A percentile compares a stretch with the other conserved stretches of the same genome.
Conservation (phyloP, 108 stramenopile species). For the Pseudonitzschia pungens region DNA sequence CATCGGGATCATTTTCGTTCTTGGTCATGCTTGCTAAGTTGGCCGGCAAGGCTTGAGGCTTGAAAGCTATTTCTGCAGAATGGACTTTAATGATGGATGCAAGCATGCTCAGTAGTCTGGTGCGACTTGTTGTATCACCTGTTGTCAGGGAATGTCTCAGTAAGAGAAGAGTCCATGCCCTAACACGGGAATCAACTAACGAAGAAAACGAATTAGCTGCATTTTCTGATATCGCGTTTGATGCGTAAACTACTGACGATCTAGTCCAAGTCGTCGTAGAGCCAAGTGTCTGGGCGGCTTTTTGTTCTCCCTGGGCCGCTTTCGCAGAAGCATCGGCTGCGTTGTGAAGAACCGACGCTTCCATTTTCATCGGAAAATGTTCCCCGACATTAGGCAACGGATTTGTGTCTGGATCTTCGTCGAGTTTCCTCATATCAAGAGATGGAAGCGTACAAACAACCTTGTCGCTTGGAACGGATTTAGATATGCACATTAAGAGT, state of each 20-base stretch:
- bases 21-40: slow-evolving; percentile 33
- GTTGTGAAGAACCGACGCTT: slow-evolving; percentile 39
- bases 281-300: slow-evolving; percentile 37
- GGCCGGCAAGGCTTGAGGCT: slow-evolving; percentile 43
- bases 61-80: slow-evolving; percentile 35
- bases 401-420: slow-evolving; percentile 23
- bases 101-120: slow-evolving; percentile 49
- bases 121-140: slow-evolving; percentile 50
- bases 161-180: slow-evolving; percentile 60
- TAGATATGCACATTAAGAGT: slow-evolving; percentile 32
- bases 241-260: slow-evolving; percentile 50
- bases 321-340: slow-evolving; percentile 36
- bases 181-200: slow-evolving; percentile 52
- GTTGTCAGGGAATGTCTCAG: slow-evolving; percentile 59
- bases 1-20: slow-evolving; percentile 37
- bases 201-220: slow-evolving; percentile 50
- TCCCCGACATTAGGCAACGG: slow-evolving; percentile 45
- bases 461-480: slow-evolving; percentile 28
- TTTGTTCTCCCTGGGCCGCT: slow-evolving; percentile 41
- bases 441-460: slow-evolving; percentile 56
- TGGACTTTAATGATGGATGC: slow-evolving; percentile 43
- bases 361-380: slow-evolving; percentile 33
- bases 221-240: slow-evolving; percentile 42
- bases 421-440: slow-evolving; percentile 43
- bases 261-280: slow-evolving; percentile 58